phyloP scores from a whole-genome alignment of 495 filamentous ascomycete species.

The Hypoxylon trugodes region DNA sequence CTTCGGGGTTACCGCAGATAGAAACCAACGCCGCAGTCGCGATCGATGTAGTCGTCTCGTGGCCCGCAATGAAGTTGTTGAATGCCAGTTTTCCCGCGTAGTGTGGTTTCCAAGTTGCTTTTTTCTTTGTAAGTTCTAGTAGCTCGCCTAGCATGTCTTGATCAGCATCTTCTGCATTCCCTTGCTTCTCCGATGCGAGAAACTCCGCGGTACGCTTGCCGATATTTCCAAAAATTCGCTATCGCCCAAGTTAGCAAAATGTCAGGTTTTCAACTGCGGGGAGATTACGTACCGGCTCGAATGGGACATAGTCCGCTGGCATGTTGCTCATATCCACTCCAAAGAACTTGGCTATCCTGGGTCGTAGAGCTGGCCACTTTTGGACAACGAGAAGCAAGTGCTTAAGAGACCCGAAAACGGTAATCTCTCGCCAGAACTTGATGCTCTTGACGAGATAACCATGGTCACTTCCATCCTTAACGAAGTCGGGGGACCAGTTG shows the following conservation, averaged over 20 bases:
- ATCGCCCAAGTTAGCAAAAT: not conserved
- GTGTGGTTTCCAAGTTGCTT: constrained; percentile 45
- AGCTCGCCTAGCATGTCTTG: constrained; percentile 49
- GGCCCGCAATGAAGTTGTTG: constrained; percentile 59
- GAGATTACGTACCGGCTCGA: constrained; percentile 17
- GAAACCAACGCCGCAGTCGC: constrained; percentile 49
- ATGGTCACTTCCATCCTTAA: constrained; percentile 45
- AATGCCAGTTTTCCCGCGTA: constrained; percentile 41
- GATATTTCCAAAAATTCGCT: constrained; percentile 7
- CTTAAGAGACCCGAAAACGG: constrained; percentile 42
- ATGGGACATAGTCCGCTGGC: constrained; percentile 14
- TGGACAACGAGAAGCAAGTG: constrained; percentile 9
- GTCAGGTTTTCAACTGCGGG: not conserved
- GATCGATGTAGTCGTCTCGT: constrained; percentile 59
- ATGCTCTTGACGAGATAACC: constrained; percentile 49
- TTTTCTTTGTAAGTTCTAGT: constrained; percentile 46
- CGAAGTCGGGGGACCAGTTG: constrained; percentile 52
- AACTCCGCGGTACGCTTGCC: constrained; percentile 10
- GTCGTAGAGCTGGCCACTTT: constrained; percentile 15
- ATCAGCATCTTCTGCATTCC: not conserved
- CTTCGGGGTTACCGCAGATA: constrained; percentile 40
- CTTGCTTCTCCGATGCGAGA: constrained; percentile 10
- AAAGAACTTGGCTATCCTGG: constrained; percentile 15
- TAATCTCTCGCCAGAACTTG: constrained; percentile 48
- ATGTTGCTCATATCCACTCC: constrained; percentile 12